phyloP scores from a whole-genome alignment of 2,329 filamentous ascomycete species.

The Blumeria hordei region DNA sequence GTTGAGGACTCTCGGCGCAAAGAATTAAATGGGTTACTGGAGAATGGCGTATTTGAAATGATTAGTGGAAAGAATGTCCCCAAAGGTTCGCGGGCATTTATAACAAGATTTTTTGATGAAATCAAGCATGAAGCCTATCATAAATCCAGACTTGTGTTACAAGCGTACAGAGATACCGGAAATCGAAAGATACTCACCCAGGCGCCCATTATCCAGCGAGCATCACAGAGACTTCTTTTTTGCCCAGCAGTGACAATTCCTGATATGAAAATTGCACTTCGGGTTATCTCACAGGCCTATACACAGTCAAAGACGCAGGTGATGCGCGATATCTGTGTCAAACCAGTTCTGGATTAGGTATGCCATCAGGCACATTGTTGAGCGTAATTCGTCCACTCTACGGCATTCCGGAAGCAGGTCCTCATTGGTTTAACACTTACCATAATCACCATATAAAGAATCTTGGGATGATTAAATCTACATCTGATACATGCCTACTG shows the following conservation, averaged over 20 bases:
- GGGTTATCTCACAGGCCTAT: conserved; percentile 1
- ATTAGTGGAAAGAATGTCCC: background rate
- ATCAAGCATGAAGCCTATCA: conserved; percentile 3
- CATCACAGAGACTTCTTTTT: conserved; percentile 2
- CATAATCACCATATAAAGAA: too few relatives aligned
- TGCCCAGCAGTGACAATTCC: background rate
- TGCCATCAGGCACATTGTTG: too few relatives aligned
- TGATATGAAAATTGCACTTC: background rate
- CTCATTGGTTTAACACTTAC: too few relatives aligned
- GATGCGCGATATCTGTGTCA: background rate
- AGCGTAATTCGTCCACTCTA: too few relatives aligned
- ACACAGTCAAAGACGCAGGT: background rate
- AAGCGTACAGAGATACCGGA: conserved; percentile 3
- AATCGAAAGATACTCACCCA: conserved; percentile 3
- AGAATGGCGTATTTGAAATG: conserved; percentile 1
- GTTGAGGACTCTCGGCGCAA: too few relatives aligned
- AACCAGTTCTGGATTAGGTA: background rate
- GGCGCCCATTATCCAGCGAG: conserved; percentile 3
- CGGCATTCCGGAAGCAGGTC: too few relatives aligned
- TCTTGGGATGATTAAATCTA: too few relatives aligned
- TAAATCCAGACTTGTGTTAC: conserved; percentile 1
- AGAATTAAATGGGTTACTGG: too few relatives aligned
- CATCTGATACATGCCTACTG: too few relatives aligned
- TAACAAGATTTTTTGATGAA: conserved; percentile 4
- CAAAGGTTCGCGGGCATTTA: conserved; percentile 1